phyloP scores from a whole-genome alignment of 257 asterid species.

The Solanum lycopersicoides region DNA sequence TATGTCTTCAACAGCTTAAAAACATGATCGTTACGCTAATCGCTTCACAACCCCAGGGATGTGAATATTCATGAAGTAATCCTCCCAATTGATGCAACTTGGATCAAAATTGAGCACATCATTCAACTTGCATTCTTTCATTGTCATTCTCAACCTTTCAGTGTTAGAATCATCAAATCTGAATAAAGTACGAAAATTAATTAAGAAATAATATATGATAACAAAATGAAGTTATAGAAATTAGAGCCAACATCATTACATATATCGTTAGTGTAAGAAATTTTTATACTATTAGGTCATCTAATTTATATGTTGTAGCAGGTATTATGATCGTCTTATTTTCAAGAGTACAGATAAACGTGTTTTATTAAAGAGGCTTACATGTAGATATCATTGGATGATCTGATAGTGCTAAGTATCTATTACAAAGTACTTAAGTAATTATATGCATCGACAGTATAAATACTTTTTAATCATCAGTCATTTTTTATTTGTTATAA shows the following conservation, averaged over 20 bases:
- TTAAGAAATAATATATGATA: no score
- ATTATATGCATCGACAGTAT: not conserved
- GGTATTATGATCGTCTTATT: not conserved
- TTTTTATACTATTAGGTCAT: not conserved
- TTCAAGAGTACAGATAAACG: not conserved
- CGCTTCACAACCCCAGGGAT: conserved; percentile 37
- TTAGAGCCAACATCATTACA: no score
- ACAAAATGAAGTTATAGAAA: no score
- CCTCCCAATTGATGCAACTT: conserved; percentile 40
- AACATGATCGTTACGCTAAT: not conserved
- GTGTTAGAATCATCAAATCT: conserved; percentile 59
- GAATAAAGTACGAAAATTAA: not conserved
- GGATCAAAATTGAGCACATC: conserved; percentile 41
- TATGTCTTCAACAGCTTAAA: not conserved
- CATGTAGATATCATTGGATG: not conserved
- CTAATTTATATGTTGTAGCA: not conserved
- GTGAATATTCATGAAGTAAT: conserved; percentile 44
- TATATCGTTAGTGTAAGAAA: not conserved
- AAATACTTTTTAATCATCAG: not conserved
- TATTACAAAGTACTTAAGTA: not conserved
- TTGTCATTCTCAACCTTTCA: conserved; percentile 24
- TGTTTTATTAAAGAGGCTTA: not conserved
- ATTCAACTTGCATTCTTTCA: conserved; percentile 3
- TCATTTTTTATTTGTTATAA: not conserved
- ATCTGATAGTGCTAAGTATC: not conserved